These are phyloP conservation scores for Alliaria petiolata DNA, from an alignment of 345 rosid species.

Conservation along the genomic window DNA sequence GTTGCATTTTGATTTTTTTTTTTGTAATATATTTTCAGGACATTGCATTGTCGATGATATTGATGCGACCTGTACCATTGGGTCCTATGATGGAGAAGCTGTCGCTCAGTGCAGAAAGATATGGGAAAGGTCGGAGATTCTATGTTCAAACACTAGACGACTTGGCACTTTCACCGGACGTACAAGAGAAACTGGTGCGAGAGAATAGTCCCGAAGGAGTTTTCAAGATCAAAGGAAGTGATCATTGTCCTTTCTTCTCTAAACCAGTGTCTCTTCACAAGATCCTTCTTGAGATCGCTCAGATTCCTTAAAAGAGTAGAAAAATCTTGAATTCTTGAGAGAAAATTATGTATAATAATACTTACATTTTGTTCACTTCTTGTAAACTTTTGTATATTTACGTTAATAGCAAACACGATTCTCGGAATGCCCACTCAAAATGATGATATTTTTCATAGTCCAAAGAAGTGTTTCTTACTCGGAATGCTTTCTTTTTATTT, in stretches of 20 bases:
- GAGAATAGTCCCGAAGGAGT: slow-evolving; percentile 81
- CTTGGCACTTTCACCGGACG: slow-evolving; percentile 79
- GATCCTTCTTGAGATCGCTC: slow-evolving; percentile 70
- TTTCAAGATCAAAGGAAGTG: slow-evolving; percentile 91
- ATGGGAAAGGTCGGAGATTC: slow-evolving; percentile 68
- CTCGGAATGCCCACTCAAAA: no score
- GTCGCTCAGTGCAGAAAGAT: slow-evolving; percentile 55
- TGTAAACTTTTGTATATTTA: not conserved
- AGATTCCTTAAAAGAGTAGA: slow-evolving; percentile 43
- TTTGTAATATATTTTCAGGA: slow-evolving; percentile 40
- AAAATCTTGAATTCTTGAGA: not conserved
- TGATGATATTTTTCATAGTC: no score
- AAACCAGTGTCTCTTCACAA: slow-evolving; percentile 91
- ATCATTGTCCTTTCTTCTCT: slow-evolving; percentile 93
- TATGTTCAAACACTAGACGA: slow-evolving; percentile 85
- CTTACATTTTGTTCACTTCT: not conserved
- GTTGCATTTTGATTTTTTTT: not conserved
- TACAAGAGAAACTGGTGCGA: slow-evolving; percentile 82
- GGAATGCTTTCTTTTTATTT: no score
- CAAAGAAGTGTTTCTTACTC: no score
- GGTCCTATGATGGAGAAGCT: slow-evolving; percentile 92
- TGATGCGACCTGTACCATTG: slow-evolving; percentile 74
- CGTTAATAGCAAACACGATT: not conserved
- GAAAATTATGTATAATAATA: not conserved
- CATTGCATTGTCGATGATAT: slow-evolving; percentile 88